These are phyloP conservation scores for Cetradonia linearis DNA, from an alignment of 495 filamentous ascomycete genomes.

Conservation along the genomic window DNA sequence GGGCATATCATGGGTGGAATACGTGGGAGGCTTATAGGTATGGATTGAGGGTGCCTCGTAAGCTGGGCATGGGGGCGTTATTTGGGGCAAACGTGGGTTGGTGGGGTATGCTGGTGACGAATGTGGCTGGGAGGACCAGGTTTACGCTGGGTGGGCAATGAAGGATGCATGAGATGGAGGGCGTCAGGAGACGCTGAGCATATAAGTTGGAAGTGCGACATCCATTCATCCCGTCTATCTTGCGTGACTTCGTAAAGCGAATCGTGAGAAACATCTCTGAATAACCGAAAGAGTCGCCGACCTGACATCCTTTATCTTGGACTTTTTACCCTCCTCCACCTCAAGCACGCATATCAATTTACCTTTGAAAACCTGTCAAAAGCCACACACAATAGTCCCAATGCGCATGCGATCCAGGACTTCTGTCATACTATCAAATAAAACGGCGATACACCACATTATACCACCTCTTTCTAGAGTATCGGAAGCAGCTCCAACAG, in stretches of 20 bases:
- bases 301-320: background rate
- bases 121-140: conserved; percentile 7
- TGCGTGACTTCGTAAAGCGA: background rate
- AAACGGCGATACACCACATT: conserved; percentile 7
- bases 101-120: conserved; percentile 19
- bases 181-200: background rate
- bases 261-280: background rate
- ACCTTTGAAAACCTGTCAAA: background rate
- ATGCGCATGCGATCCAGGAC: background rate
- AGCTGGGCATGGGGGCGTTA: conserved; percentile 22
- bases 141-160: conserved; percentile 11
- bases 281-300: background rate
- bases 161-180: background rate
- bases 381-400: background rate
- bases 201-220: background rate
- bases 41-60: conserved; percentile 19
- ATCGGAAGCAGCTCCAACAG: background rate
- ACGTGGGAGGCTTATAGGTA: conserved; percentile 15
- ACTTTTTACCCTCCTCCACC: background rate
- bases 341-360: background rate
- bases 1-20: conserved; percentile 15
- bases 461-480: background rate
- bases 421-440: background rate
- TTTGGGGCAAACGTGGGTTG: conserved; percentile 17
- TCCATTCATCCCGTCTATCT: background rate